These are phyloP conservation scores for Neofusicoccum ribis DNA, from an alignment of 2,329 filamentous ascomycete genomes.

Conservation along the genomic window DNA sequence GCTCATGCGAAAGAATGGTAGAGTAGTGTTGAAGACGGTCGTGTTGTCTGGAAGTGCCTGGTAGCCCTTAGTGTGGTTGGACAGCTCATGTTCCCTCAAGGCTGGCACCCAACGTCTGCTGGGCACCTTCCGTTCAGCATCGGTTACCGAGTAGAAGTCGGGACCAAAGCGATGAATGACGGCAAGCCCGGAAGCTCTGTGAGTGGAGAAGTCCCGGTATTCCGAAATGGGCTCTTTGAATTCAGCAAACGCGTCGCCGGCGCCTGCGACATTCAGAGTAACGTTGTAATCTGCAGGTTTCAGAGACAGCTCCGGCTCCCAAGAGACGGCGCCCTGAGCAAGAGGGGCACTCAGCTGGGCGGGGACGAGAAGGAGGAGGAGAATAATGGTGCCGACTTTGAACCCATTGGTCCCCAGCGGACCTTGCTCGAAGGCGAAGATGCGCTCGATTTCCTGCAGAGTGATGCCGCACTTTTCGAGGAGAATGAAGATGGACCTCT, in stretches of 20 bases:
- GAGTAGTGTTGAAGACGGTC: neutral
- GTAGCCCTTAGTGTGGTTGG: neutral
- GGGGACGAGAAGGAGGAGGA: constrained; percentile 14
- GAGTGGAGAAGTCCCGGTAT: constrained; percentile 5
- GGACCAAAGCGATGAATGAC: constrained; percentile 8
- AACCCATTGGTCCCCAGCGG: neutral
- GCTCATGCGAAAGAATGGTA: constrained; percentile 12
- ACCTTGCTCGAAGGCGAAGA: constrained; percentile 4
- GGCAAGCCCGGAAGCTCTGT: constrained; percentile 4
- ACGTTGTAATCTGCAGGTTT: constrained; percentile 8
- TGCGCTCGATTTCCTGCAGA: constrained; percentile 5
- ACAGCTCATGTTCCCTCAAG: constrained; percentile 1
- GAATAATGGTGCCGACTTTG: neutral
- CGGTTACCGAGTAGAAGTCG: constrained; percentile 3
- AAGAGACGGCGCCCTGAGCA: constrained; percentile 2
- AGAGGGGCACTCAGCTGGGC: constrained; percentile 10
- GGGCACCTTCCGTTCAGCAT: neutral
- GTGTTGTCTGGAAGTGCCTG: constrained; percentile 5
- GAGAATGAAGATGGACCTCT: constrained; percentile 13
- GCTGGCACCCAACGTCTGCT: constrained; percentile 9
- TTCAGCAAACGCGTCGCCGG: neutral
- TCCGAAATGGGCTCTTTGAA: neutral
- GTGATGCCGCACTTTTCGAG: constrained; percentile 15
- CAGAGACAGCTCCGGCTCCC: neutral
- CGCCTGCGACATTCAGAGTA: neutral